A percentile compares a stretch with the other conserved stretches of the same genome.
phyloP scores from a whole-genome alignment of 257 asterid species.

The Ilex aquifolium region DNA sequence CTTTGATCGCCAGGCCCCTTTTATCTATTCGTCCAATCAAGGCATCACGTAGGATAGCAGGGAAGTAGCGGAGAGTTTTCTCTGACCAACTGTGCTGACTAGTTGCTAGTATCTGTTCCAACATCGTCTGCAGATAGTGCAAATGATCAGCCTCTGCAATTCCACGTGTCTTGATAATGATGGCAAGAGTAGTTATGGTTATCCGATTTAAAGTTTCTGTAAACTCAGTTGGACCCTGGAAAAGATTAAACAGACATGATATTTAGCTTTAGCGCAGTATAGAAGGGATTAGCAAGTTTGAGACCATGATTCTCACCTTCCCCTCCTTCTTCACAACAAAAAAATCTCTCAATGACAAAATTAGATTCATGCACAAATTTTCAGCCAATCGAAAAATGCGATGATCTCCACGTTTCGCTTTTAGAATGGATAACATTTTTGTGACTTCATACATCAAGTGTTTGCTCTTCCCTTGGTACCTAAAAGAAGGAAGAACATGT shows the following conservation, averaged over 20 bases:
- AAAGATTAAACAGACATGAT: constrained; percentile 21
- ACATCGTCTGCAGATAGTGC: constrained; percentile 82
- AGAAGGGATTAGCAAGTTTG: not conserved
- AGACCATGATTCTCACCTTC: constrained; percentile 46
- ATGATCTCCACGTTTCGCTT: constrained; percentile 97
- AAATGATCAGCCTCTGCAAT: constrained; percentile 89
- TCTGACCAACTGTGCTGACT: constrained; percentile 99
- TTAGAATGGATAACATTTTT: constrained; percentile 75
- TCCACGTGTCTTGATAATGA: constrained; percentile 94
- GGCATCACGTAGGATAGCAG: constrained; percentile 77
- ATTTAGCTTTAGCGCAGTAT: not conserved
- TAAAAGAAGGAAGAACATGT: constrained; percentile 24
- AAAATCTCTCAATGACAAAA: constrained; percentile 84
- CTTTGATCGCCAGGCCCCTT: constrained; percentile 82
- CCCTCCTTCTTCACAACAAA: constrained; percentile 92
- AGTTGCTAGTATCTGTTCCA: constrained; percentile 86
- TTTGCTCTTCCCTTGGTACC: constrained; percentile 98
- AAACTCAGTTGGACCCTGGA: constrained; percentile 96
- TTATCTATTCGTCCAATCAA: constrained; percentile 78
- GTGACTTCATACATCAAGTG: constrained; percentile 83
- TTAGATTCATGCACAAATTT: constrained; percentile 90
- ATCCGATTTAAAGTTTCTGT: constrained; percentile 91
- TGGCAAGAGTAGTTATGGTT: constrained; percentile 77
- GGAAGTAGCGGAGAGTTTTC: constrained; percentile 86
- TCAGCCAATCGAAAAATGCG: constrained; percentile 91